Conservation (phyloP, 306 rosid genomes). For the Lupinus albus region DNA sequence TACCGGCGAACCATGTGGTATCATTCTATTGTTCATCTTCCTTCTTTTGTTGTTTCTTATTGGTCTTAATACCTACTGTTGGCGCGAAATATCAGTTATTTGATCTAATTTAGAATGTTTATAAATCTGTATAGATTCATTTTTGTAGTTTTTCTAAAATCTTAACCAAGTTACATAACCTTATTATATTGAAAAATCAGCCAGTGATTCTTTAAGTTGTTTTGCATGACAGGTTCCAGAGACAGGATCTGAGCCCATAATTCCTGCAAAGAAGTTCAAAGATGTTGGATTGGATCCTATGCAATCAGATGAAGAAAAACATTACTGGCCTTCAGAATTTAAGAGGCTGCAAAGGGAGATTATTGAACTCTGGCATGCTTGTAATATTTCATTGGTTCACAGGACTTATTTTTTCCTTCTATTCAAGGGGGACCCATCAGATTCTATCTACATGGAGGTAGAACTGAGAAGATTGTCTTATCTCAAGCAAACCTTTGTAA, state of each 20-base stretch:
- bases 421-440: slow-evolving; percentile 73
- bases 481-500: slow-evolving; percentile 63
- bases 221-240: slow-evolving; percentile 49
- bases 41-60: slow-evolving; percentile 5
- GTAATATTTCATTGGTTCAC: slow-evolving; percentile 79
- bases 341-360: slow-evolving; percentile 72
- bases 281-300: slow-evolving; percentile 66
- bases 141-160: neutral
- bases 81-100: neutral
- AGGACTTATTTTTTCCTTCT: slow-evolving; percentile 89
- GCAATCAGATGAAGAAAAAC: slow-evolving; percentile 50
- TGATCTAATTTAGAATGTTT: slow-evolving; percentile 13
- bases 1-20: slow-evolving; percentile 54
- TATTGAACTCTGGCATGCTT: slow-evolving; percentile 76
- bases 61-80: slow-evolving; percentile 5
- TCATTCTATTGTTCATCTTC: slow-evolving; percentile 31
- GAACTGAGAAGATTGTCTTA: slow-evolving; percentile 78
- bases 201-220: slow-evolving; percentile 28
- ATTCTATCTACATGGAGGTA: slow-evolving; percentile 87
- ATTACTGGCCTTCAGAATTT: slow-evolving; percentile 73
- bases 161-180: neutral
- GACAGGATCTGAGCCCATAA: slow-evolving; percentile 33
- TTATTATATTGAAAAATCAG: slow-evolving; percentile 10
- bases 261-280: slow-evolving; percentile 50
- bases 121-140: neutral